Evolutionary conservation across 495 filamentous ascomycete genomes (phyloP).

Genomic region (Penicillium arizonense): DNA sequence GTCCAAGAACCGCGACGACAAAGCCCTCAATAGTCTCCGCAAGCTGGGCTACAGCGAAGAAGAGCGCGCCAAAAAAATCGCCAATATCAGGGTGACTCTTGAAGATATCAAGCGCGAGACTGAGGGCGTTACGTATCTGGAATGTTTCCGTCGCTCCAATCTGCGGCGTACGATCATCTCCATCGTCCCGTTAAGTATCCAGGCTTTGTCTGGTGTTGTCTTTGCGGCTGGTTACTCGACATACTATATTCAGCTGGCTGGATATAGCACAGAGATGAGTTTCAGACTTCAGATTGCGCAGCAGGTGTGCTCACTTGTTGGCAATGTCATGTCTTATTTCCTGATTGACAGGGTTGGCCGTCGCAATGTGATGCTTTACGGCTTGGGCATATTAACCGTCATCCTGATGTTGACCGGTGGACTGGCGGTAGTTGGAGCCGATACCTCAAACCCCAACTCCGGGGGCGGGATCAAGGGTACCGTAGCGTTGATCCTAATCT

Average conservation of each 20-base stretch:
- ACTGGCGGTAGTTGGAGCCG: constrained; percentile 18
- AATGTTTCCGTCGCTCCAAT: constrained; percentile 34
- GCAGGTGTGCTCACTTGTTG: constrained; percentile 27
- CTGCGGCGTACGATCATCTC: constrained; percentile 33
- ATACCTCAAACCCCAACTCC: constrained; percentile 9
- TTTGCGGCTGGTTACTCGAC: constrained; percentile 29
- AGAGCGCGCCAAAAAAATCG: constrained; percentile 9
- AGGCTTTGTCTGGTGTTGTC: constrained; percentile 26
- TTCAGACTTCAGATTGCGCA: constrained; percentile 31
- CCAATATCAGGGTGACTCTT: constrained; percentile 10
- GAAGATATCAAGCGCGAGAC: constrained; percentile 29
- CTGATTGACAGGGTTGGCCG: constrained; percentile 28
- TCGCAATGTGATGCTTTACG: constrained; percentile 26
- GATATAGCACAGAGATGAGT: constrained; percentile 23
- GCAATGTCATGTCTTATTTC: constrained; percentile 31
- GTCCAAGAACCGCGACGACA: constrained; percentile 8
- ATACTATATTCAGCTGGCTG: constrained; percentile 32
- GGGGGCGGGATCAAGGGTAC: constrained; percentile 18
- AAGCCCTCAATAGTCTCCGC: constrained; percentile 6
- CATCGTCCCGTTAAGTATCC: constrained; percentile 30
- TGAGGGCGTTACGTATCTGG: constrained; percentile 31
- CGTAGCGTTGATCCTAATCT: constrained; percentile 24
- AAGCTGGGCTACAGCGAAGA: constrained; percentile 11
- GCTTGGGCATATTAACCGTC: constrained; percentile 19
- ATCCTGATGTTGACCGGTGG: constrained; percentile 25